Evolutionary conservation across 1,284 basidiomycete genomes (phyloP), one percentile per base, ranked within the genome.

Genomic region (Microbotryomycetes sp.): DNA sequence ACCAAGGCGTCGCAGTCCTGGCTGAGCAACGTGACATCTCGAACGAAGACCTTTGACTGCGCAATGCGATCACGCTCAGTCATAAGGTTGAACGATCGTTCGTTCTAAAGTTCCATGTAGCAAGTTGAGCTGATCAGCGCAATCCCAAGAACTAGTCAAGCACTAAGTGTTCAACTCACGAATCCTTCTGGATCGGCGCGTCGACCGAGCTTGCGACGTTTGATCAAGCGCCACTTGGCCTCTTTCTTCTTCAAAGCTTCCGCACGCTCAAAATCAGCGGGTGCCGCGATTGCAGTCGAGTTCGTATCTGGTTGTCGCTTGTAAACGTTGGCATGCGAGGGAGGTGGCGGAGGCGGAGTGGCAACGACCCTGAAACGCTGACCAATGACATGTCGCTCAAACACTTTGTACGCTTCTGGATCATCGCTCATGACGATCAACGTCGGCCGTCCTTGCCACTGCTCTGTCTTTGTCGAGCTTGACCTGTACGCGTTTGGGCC

Each of bases 371-470:
- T 29, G 60, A 65, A 63, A 19, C 28, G 16, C 25, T 6, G 15
- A 2, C 54, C 59, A 7, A 61, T 28, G 22, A 56, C 51, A 31
- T 66, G 58, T 3, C 22, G 5, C 28, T 26, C 19, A 54, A 71
- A 65, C 22, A 49, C 51, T 26, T 36, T 52, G 22, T 58, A 60
- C 3, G 66, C 70, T 7, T 14, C 49, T 19, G 42, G 9, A 49
- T 69, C 67, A 45, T 70, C 69, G 19, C 61, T 65, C 59, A 70
- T 69, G 22, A 70, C 49, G 25, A 61, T 51, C n/a, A 69, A 26
- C 0, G 60, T 60, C 6, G 67, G 63, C 3, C 54, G 15, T 30
- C 59, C 49, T 47, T 12, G 6, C 7, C 15, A 28, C 3, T 15
- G n/a, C 4, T 30, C 54, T 22, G 45, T 14, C 28, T 23, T 28